Base-by-base conservation (phyloP, 306 rosid genomes). In the Notholithocarpus densiflorus region DNA sequence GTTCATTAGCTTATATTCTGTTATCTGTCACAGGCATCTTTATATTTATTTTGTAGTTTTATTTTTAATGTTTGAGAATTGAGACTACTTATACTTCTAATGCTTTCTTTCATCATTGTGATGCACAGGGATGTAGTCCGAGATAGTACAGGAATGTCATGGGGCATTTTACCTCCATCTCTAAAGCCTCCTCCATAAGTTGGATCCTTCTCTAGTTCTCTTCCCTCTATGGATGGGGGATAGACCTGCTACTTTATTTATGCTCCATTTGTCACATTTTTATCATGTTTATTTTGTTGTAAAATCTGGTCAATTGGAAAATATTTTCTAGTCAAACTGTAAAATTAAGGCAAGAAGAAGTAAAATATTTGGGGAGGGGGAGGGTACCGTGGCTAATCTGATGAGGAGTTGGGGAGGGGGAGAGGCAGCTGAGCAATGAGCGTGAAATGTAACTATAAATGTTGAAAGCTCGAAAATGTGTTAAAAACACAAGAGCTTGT, bases 91-190 rank as follows among this genome's bases (percentile, higher is more conserved):
- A 34, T 37, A 21, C 18, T 78, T 31, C 24, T 69, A 7, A 19
- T 56, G 71, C 21, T 6, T 37, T 37, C 10, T 37, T 37, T 37
- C 2, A 37, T 37, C 43, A 37, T 23, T 72, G n/a, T 81, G 75
- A 10, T 86, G 53, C 61, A 56, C 88, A 89, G 95, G 90, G 37
- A 48, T 86, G 75, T 77, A 74, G 82, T 86, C 4, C 72, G 74
- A 79, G 88, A 87, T 59, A 78, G 77, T 2, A 83, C 71, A 82
- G 91, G 90, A 78, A 68, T 84, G 68, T 75, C 91, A 15, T 87
- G 85, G 84, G 94, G 77, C 18, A 95, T 90, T 79, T 72, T 95
- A 62, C 98, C 97, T n/a, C 96, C 94, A 2, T 92, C 94, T 37
- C 68, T 89, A 73, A 84, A 85, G 83, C 92, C 92, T 82, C 93